Evolutionary conservation across 768 basidiomycete genomes (phyloP), one percentile per base, ranked within the genome.

Genomic region (Leccinum sublutescens): DNA sequence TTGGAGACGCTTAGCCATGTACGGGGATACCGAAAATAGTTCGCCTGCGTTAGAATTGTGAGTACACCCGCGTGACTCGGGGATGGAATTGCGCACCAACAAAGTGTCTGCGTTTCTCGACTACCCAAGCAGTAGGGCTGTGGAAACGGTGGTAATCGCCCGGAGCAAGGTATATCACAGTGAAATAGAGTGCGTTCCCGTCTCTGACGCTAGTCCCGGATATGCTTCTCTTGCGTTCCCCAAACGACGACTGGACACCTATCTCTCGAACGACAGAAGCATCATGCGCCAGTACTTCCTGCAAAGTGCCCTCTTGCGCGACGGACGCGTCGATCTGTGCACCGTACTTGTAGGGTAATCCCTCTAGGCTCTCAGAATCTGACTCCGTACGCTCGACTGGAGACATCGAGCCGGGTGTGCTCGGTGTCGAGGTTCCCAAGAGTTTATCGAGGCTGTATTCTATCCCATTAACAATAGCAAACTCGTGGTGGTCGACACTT

Each of bases 81-180:
- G 4, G 11, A 21, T 12, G 49, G 19, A 29, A 50, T 4, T n/a
- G 76, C 85, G 34, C 52, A 83, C 95, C 96, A 31, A 94, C 86
- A 67, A 99, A 98, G 73, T 99, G 97, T 43, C 97, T 76, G 61
- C 97, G 78, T 69, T 91, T 90, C 79, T 99, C 95, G 17, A 98
- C 96, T 5, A 99, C 95, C 97, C 97, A 98, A 7, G 91, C 86
- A 0, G 94, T 87, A 1, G 97, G 96, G 53, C 87, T 89, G 74
- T 99, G 97, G 83, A 97, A 99, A 15, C 96, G 85, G 69, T 99
- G 96, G 74, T 98, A 98, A 71, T 99, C 97, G 1, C 97, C 96
- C 1, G 97, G 97, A 1, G 96, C 97, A 56, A 99, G 89, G 77
- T 98, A 99, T 60, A 99, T 89, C 65, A 99, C 97, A 23, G 89